These are phyloP conservation scores for Straminergon stramineum DNA, from an alignment of 225 moss, liverwort and hornwort species.

Conservation along the genomic window DNA sequence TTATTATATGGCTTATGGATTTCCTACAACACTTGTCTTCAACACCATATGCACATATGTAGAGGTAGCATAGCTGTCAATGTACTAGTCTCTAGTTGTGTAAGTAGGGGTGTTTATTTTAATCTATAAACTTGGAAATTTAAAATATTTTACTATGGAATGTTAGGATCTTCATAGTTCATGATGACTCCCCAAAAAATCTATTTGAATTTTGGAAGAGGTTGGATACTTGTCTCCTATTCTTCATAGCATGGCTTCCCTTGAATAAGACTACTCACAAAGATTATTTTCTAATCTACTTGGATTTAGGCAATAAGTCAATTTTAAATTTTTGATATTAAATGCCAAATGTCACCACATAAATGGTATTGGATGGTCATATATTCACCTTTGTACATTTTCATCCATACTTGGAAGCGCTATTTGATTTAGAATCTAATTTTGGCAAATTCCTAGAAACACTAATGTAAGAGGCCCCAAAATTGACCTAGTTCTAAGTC, in stretches of 20 bases:
- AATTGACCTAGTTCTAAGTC: not conserved
- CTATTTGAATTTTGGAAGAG: not conserved
- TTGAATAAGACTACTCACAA: not conserved
- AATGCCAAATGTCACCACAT: not conserved
- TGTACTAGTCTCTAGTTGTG: not conserved
- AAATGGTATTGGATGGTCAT: not conserved
- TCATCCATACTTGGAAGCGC: not conserved
- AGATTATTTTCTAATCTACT: not conserved
- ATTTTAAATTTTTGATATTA: not conserved
- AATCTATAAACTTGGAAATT: not conserved
- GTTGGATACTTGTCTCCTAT: not conserved
- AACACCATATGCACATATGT: fast-evolving
- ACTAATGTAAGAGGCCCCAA: not conserved
- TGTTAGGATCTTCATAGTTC: not conserved
- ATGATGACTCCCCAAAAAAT: not conserved
- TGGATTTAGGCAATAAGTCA: not conserved
- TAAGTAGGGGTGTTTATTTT: not conserved
- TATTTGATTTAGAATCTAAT: not conserved
- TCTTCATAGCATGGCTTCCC: not conserved
- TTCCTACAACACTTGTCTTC: not conserved
- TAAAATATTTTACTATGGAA: not conserved
- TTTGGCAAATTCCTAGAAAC: not conserved
- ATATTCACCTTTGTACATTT: not conserved
- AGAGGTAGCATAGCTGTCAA: not conserved
- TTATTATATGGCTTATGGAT: not conserved